Evolutionary conservation across 495 filamentous ascomycete genomes (phyloP).

Genomic region (Lasiosphaeria miniovina): DNA sequence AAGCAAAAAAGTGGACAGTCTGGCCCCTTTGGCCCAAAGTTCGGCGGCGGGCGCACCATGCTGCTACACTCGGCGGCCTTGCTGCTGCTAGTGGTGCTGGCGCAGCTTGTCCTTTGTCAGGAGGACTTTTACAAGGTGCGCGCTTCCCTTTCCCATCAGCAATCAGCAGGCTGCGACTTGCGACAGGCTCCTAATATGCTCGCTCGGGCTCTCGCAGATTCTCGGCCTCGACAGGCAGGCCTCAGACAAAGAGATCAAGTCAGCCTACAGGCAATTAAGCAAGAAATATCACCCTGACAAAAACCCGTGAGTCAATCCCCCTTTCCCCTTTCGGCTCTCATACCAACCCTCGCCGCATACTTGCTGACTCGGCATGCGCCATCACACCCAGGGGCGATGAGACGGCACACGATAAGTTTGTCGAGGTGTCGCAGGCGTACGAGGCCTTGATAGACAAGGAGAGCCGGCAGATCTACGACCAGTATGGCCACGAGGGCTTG

Average conservation of each 20-base stretch:
- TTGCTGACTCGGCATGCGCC: background rate
- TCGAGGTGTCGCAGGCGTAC: slow-evolving; percentile 93
- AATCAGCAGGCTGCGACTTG: slow-evolving; percentile 13
- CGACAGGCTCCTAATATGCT: too few species aligned
- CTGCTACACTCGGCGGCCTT: slow-evolving; percentile 39
- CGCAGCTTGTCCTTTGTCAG: slow-evolving; percentile 43
- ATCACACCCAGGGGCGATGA: slow-evolving; percentile 49
- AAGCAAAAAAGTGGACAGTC: slow-evolving; percentile 10
- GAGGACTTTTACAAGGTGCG: slow-evolving; percentile 88
- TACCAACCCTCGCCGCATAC: background rate
- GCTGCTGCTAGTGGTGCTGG: slow-evolving; percentile 43
- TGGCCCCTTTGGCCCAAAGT: slow-evolving; percentile 16
- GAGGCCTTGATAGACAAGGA: slow-evolving; percentile 83
- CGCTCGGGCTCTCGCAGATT: slow-evolving; percentile 42
- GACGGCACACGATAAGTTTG: slow-evolving; percentile 85
- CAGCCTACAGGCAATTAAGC: slow-evolving; percentile 87
- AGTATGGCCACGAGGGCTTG: slow-evolving; percentile 88
- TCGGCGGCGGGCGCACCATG: slow-evolving; percentile 27
- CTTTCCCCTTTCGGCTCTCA: background rate
- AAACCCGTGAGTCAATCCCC: slow-evolving; percentile 71
- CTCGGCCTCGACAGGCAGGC: slow-evolving; percentile 79
- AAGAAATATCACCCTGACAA: slow-evolving; percentile 99
- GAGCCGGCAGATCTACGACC: slow-evolving; percentile 88
- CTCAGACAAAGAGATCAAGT: slow-evolving; percentile 87
- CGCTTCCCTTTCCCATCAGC: background rate